These are phyloP conservation scores for Kodamaea plutei DNA, from an alignment of 1,139 yeast species.

Conservation along the genomic window DNA sequence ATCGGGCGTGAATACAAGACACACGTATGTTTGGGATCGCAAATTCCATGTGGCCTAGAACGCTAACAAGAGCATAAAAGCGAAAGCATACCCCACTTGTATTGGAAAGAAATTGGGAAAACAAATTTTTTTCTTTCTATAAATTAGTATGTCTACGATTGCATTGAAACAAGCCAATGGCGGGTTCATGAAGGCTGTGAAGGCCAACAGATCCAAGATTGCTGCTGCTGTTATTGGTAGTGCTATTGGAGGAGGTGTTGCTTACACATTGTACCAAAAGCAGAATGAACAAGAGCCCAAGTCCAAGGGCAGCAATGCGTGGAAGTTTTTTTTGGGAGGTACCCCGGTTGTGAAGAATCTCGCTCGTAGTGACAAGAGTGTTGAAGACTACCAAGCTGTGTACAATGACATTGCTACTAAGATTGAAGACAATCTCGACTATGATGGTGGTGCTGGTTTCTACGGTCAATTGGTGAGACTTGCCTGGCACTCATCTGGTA, in stretches of 20 bases:
- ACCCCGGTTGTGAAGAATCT: slow-evolving; percentile 21
- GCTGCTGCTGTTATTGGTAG: slow-evolving; percentile 15
- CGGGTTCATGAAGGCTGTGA: slow-evolving; percentile 8
- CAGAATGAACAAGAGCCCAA: slow-evolving; percentile 9
- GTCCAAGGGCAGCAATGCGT: slow-evolving; percentile 6
- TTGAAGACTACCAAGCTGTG: slow-evolving; percentile 65
- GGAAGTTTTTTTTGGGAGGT: slow-evolving; percentile 13
- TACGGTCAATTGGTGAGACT: slow-evolving; percentile 67
- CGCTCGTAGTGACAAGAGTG: slow-evolving; percentile 24
- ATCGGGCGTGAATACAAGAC: no score
- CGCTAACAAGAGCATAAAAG: no score
- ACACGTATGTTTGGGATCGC: no score
- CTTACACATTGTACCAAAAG: slow-evolving; percentile 13
- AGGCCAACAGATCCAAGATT: slow-evolving; percentile 6
- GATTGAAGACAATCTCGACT: slow-evolving; percentile 72
- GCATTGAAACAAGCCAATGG: slow-evolving; percentile 13
- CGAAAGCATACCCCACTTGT: slow-evolving; percentile 4
- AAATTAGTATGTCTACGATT: slow-evolving; percentile 19
- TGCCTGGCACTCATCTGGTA: slow-evolving; percentile 77
- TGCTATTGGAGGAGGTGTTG: slow-evolving; percentile 23
- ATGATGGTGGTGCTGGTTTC: slow-evolving; percentile 62
- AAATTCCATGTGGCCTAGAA: slow-evolving; percentile 1
- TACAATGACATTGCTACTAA: slow-evolving; percentile 78
- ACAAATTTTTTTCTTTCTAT: no score
- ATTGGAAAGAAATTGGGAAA: no score